Percentiles rank a stretch among this genome's conserved stretches.
phyloP scores from a whole-genome alignment of 1,139 yeast genomes.

The Sugiyamaella neomexicana region DNA sequence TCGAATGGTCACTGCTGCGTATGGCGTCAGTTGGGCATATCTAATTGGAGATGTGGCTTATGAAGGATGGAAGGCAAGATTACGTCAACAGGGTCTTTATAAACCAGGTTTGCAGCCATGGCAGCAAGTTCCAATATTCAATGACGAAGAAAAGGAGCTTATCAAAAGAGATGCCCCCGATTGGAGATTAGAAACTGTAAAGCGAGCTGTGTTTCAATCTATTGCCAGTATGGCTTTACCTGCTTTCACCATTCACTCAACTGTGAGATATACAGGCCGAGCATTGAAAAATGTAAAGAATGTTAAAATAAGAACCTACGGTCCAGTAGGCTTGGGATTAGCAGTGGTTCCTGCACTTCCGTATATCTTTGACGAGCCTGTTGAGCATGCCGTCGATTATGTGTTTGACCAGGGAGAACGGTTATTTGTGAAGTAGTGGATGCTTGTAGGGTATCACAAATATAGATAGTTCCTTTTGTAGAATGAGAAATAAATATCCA shows the following conservation, averaged over 20 bases:
- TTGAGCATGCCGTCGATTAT: slow-evolving; percentile 66
- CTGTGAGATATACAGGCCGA: slow-evolving; percentile 68
- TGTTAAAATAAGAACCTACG: slow-evolving; percentile 55
- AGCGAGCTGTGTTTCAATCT: slow-evolving; percentile 76
- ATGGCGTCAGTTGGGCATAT: slow-evolving; percentile 77
- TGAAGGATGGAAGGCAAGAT: slow-evolving; percentile 72
- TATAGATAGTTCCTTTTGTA: not conserved
- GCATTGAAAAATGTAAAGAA: slow-evolving; percentile 53
- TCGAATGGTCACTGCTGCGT: slow-evolving; percentile 58
- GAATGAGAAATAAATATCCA: slow-evolving; percentile 3
- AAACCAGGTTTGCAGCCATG: slow-evolving; percentile 67
- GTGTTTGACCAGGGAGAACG: slow-evolving; percentile 60
- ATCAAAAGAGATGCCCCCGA: slow-evolving; percentile 49
- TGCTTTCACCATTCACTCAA: slow-evolving; percentile 79
- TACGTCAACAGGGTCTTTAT: slow-evolving; percentile 67
- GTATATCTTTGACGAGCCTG: slow-evolving; percentile 78
- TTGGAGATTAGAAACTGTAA: slow-evolving; percentile 64
- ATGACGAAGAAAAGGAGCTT: slow-evolving; percentile 39
- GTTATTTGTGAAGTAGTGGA: slow-evolving; percentile 15
- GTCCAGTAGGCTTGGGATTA: slow-evolving; percentile 77
- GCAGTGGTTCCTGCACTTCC: slow-evolving; percentile 79
- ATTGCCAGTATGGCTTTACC: slow-evolving; percentile 87
- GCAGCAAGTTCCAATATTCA: slow-evolving; percentile 49
- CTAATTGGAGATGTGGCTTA: slow-evolving; percentile 75
- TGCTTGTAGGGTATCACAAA: not conserved